phyloP scores from a whole-genome alignment of 164 flowering plant genomes.

The Houttuynia cordata region DNA sequence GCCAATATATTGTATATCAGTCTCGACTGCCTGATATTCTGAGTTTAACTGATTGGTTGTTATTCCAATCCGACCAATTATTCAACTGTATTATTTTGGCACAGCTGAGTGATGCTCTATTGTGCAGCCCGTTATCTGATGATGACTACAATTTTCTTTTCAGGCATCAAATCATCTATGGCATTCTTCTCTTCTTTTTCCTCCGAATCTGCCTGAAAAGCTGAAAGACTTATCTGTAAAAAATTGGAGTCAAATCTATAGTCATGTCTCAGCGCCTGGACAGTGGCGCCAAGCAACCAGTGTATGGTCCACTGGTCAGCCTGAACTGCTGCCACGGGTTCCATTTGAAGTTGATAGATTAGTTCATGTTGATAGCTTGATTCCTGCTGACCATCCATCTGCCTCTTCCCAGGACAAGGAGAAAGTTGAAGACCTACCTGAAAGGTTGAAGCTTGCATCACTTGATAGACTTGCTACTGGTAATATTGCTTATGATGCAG shows the following conservation, averaged over 20 bases:
- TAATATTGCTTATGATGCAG: conserved; percentile 24
- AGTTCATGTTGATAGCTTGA: conserved; percentile 20
- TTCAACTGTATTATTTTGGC: not conserved
- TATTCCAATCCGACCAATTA: not conserved
- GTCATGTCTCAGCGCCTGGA: conserved; percentile 41
- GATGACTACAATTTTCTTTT: conserved; percentile 1
- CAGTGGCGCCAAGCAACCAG: conserved; percentile 55
- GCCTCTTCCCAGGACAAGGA: conserved; percentile 28
- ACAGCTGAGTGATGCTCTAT: not conserved
- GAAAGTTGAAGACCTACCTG: conserved; percentile 33
- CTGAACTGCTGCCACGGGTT: conserved; percentile 33
- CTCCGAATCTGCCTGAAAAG: conserved; percentile 33
- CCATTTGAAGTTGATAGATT: conserved; percentile 37
- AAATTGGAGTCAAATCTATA: conserved; percentile 45
- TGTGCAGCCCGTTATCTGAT: not conserved
- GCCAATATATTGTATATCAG: not conserved
- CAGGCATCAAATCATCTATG: conserved; percentile 56
- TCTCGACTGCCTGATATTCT: not conserved
- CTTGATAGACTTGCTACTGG: conserved; percentile 33
- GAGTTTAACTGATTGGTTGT: not conserved
- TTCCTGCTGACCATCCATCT: conserved; percentile 22
- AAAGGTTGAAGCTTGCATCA: conserved; percentile 29
- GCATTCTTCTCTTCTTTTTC: conserved; percentile 36
- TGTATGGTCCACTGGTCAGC: conserved; percentile 31
- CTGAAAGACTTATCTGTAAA: conserved; percentile 47